phyloP scores from a whole-genome alignment of 2,329 filamentous ascomycete species.

The Trichoderma koningiopsis region DNA sequence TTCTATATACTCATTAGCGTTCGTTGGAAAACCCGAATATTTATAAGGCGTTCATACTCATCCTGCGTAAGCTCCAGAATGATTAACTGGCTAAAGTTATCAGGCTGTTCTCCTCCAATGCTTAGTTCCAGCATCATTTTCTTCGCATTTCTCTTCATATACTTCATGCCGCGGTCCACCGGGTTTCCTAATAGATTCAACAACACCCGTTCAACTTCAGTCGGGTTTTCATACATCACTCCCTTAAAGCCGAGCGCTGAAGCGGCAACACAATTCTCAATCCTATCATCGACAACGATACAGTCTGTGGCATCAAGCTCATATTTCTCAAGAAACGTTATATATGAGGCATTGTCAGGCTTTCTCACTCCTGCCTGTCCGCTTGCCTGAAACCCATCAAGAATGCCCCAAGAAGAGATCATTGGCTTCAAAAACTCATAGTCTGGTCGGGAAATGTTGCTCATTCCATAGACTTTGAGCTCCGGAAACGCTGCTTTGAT shows the following conservation, averaged over 20 bases:
- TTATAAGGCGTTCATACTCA: neutral
- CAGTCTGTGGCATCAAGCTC: neutral
- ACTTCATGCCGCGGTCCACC: neutral
- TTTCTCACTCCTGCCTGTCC: neutral
- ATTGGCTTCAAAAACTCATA: neutral
- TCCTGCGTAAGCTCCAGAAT: slow-evolving; percentile 10
- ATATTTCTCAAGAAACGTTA: neutral
- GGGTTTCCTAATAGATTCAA: neutral
- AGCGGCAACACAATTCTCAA: neutral
- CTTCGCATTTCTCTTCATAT: neutral
- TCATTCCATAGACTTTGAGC: slow-evolving; percentile 4
- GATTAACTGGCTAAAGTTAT: slow-evolving; percentile 15
- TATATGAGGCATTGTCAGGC: neutral
- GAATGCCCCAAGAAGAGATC: slow-evolving; percentile 4
- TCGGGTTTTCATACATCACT: neutral
- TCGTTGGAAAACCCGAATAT: neutral
- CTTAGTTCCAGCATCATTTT: neutral
- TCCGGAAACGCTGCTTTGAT: neutral
- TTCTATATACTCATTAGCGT: neutral
- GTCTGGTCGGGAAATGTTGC: slow-evolving; percentile 6
- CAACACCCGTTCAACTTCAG: neutral
- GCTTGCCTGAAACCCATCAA: neutral
- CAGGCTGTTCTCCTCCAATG: slow-evolving; percentile 1
- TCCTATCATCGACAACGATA: neutral
- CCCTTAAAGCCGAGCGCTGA: neutral